Percentiles rank a stretch among this genome's conserved stretches.
phyloP scores from a whole-genome alignment of 179 eudicot genomes.

The Silene noctiflora region DNA sequence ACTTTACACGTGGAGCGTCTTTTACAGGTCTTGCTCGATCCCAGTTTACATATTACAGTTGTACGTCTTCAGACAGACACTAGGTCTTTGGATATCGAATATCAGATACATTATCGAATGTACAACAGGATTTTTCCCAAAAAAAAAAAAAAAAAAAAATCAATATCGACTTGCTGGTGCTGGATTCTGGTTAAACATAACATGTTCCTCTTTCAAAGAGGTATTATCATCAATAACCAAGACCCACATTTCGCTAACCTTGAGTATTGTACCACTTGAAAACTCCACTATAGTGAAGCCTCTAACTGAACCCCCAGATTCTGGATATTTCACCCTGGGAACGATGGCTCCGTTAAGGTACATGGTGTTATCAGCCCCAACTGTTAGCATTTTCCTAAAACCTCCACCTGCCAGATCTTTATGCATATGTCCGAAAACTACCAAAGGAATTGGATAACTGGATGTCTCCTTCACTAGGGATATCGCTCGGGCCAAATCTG shows the following conservation, averaged over 20 bases:
- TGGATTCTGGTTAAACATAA: slow-evolving; percentile 33
- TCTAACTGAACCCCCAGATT: slow-evolving; percentile 47
- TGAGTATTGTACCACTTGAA: slow-evolving; percentile 40
- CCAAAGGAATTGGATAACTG: slow-evolving; percentile 54
- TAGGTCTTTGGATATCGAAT: neutral
- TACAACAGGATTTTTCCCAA: neutral
- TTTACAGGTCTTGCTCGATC: neutral
- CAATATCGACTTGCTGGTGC: slow-evolving; percentile 7
- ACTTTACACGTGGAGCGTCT: neutral
- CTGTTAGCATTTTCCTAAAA: slow-evolving; percentile 64
- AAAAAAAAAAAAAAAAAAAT: neutral
- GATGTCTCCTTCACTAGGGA: slow-evolving; percentile 56
- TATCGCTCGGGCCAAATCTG: slow-evolving; percentile 76
- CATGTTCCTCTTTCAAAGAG: slow-evolving; percentile 44
- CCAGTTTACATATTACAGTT: neutral
- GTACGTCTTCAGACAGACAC: neutral
- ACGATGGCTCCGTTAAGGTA: slow-evolving; percentile 88
- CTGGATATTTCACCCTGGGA: slow-evolving; percentile 58
- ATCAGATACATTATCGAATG: neutral
- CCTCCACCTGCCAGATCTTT: slow-evolving; percentile 65
- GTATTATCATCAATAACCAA: slow-evolving; percentile 44
- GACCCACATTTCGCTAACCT: slow-evolving; percentile 82
- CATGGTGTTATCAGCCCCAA: slow-evolving; percentile 57
- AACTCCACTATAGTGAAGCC: slow-evolving; percentile 74
- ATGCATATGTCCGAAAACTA: slow-evolving; percentile 97